Conservation (phyloP, 805 yeast species). For the Saccharomycopsis capsularis region DNA sequence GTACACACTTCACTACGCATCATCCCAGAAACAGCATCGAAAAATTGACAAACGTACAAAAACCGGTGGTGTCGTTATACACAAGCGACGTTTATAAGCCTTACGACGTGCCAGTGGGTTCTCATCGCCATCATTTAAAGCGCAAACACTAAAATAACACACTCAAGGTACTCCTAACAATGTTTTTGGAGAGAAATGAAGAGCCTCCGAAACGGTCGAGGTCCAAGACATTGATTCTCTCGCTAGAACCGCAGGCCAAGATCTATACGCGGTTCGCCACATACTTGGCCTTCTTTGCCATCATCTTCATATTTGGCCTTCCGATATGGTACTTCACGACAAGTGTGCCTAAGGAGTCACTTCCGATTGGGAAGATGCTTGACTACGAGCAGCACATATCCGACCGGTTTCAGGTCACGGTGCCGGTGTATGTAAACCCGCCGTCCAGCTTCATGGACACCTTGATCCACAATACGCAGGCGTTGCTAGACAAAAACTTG, state of each 20-base stretch:
- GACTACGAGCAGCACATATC: conserved; percentile 27
- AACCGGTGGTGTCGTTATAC: too few species aligned
- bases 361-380: conserved; percentile 43
- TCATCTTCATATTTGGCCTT: conserved; percentile 37
- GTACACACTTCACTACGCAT: too few species aligned
- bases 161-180: too few species aligned
- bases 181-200: too few species aligned
- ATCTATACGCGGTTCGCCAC: conserved; percentile 22
- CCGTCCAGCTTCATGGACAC: conserved; percentile 30
- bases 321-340: conserved; percentile 61
- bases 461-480: conserved; percentile 33
- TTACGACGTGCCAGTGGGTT: too few species aligned
- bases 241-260: conserved; percentile 18
- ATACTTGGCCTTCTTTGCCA: conserved; percentile 25
- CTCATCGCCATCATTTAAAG: too few species aligned
- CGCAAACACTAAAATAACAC: too few species aligned
- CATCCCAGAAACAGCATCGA: too few species aligned
- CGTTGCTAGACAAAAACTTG: conserved; percentile 30
- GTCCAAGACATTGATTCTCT: conserved; percentile 3
- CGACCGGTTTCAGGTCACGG: conserved; percentile 27
- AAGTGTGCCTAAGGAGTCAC: conserved; percentile 51
- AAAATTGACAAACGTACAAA: too few species aligned
- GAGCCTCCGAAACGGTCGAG: not conserved
- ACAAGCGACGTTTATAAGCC: too few species aligned
- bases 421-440: conserved; percentile 40